Evolutionary conservation across 176 grass and related monocot genomes (phyloP).

Genomic region (Microstegium vimineum): DNA sequence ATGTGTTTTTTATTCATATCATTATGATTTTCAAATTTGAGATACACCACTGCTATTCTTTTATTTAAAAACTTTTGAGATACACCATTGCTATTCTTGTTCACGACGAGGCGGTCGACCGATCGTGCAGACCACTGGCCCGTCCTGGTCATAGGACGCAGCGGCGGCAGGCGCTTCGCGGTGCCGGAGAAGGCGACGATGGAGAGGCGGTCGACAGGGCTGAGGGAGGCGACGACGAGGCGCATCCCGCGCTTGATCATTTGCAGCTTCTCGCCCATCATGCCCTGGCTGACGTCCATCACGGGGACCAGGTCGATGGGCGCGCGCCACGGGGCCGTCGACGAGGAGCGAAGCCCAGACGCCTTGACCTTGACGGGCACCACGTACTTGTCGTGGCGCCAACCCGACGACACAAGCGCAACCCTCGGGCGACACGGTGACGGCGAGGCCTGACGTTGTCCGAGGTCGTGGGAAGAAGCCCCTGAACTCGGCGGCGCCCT

Average conservation of each 20-base stretch:
- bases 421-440: slow-evolving; percentile 55
- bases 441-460: slow-evolving; percentile 22
- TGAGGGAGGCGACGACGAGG: slow-evolving; percentile 63
- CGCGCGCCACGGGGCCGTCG: slow-evolving; percentile 25
- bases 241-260: slow-evolving; percentile 86
- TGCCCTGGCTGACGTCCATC: slow-evolving; percentile 80
- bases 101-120: slow-evolving; percentile 78
- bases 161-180: slow-evolving; percentile 75
- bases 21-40: too few relatives aligned
- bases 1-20: too few relatives aligned
- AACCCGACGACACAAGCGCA: slow-evolving; percentile 56
- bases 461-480: slow-evolving; percentile 29
- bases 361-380: slow-evolving; percentile 81
- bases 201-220: slow-evolving; percentile 73
- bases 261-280: slow-evolving; percentile 88
- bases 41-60: too few relatives aligned
- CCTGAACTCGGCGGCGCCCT: slow-evolving; percentile 29
- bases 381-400: slow-evolving; percentile 71
- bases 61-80: too few relatives aligned
- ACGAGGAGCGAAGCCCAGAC: slow-evolving; percentile 28
- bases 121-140: slow-evolving; percentile 72
- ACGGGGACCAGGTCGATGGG: slow-evolving; percentile 88
- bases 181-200: slow-evolving; percentile 83
- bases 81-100: too few relatives aligned
- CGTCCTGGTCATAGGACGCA: slow-evolving; percentile 74